Base-by-base conservation (phyloP, 2,329 filamentous ascomycete genomes). In the Cordyceps cicadae region DNA sequence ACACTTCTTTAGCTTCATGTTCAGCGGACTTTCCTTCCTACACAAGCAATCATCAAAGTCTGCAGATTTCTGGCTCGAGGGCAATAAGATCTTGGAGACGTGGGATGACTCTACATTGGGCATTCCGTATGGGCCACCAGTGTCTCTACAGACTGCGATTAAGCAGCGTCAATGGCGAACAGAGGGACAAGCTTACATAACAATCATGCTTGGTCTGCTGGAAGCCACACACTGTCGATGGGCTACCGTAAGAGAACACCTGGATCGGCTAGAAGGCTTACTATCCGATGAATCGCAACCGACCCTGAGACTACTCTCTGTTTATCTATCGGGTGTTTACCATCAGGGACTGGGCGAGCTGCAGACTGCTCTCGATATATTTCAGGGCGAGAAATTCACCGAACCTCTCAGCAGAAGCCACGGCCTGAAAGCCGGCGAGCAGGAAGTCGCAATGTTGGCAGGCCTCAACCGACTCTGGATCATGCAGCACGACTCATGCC, bases 261-360 rank as follows among this genome's bases (percentile, higher is more conserved):
- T 90, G 19, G 74, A 78, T 14, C 78, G 80, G 50, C 74, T 89
- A 14, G 77, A 81, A 56, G 71, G 69, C 57, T 74, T 79, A 39
- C 70, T 77, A 54, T 70, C 69, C 50, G 72, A 72, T 37, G 71
- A 70, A 63, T 75, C 67, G 63, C 77, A 76, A 69, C 75, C 69
- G 64, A 77, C 77, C 2, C 62, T 76, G 21, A 67, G 67, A 37
- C 51, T 84, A 39, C 78, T 89, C 50, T 78, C 83, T 7, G 76
- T 83, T 49, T 97, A 97, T 71, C 83, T 96, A 19, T 78, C 81
- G 0, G 92, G 88, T 0, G 82, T 89, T 8, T 88, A 91, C 66
- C 78, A 86, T 57, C 93, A 97, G 75, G 89, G 87, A 19, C 87
- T 81, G 5, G 92, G 91, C 17, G 81, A 91, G 64, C 78, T 94